Conservation (phyloP, 768 basidiomycete species). For the Dentipellis fragilis region DNA sequence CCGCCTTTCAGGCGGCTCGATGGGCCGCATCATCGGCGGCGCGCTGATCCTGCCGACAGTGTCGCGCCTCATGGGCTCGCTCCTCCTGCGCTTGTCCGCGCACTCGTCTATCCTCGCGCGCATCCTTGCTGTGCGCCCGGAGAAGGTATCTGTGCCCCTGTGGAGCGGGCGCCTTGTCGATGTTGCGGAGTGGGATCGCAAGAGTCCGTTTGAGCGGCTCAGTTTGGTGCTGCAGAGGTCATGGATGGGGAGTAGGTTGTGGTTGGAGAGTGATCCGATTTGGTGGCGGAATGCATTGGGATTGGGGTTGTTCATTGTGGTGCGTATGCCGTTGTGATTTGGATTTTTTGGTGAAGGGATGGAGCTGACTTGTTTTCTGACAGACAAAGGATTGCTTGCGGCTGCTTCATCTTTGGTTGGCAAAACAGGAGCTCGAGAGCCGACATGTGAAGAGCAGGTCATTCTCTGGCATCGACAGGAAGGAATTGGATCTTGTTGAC, state of each 20-base stretch:
- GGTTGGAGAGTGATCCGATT: constrained; percentile 62
- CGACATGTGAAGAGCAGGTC: constrained; percentile 59
- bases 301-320: constrained; percentile 56
- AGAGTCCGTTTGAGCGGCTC: constrained; percentile 13
- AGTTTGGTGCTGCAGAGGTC: constrained; percentile 25
- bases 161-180: background rate
- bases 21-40: constrained; percentile 61
- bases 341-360: background rate
- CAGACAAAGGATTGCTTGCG: constrained; percentile 63
- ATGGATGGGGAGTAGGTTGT: constrained; percentile 44
- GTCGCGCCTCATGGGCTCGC: constrained; percentile 51
- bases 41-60: constrained; percentile 61
- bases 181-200: constrained; percentile 8
- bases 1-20: constrained; percentile 43
- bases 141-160: background rate
- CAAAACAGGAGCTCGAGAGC: constrained; percentile 62
- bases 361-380: background rate
- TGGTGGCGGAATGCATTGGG: constrained; percentile 74
- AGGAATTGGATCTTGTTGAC: constrained; percentile 52
- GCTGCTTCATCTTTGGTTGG: constrained; percentile 57
- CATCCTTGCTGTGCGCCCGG: constrained; percentile 15
- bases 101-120: constrained; percentile 27
- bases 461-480: constrained; percentile 63
- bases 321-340: constrained; percentile 21
- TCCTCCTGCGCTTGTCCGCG: constrained; percentile 46